Evolutionary conservation across 176 grass and related monocot species (phyloP).

Genomic region (Triticum aestivum): DNA sequence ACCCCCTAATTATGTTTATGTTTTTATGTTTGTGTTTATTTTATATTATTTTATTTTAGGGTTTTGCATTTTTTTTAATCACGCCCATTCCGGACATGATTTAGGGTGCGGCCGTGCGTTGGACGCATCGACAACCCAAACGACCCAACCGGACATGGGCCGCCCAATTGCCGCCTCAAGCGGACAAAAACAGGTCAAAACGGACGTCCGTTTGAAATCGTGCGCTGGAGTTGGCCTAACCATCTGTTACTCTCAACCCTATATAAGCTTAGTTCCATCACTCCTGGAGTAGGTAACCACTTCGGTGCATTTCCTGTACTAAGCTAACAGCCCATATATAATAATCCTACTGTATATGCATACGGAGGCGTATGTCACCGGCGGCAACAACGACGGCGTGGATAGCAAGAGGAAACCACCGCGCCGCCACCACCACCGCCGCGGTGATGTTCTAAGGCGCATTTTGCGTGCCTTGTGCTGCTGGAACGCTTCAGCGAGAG

Average conservation of each 20-base stretch:
- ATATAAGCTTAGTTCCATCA: not conserved
- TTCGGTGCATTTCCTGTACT: not conserved
- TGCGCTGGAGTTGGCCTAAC: not conserved
- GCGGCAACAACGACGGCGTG: not conserved
- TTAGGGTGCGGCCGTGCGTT: too few species aligned
- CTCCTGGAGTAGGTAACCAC: not conserved
- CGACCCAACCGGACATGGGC: too few species aligned
- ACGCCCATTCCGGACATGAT: too few species aligned
- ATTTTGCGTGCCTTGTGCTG: not conserved
- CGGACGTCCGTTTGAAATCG: too few species aligned
- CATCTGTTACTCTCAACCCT: not conserved
- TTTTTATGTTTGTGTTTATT: too few species aligned
- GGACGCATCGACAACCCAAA: too few species aligned
- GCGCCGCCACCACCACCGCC: not conserved
- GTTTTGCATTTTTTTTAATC: too few species aligned
- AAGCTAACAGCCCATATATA: not conserved
- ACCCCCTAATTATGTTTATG: too few species aligned
- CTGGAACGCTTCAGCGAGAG: not conserved
- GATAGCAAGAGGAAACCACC: not conserved
- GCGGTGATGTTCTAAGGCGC: not conserved
- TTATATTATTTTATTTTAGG: too few species aligned
- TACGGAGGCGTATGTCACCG: not conserved
- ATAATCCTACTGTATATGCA: not conserved
- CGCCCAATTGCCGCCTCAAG: too few species aligned
- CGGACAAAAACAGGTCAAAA: too few species aligned